Evolutionary conservation across 495 filamentous ascomycete genomes (phyloP), one percentile per base, ranked within the genome.

Genomic region (Lepraria neglecta): DNA sequence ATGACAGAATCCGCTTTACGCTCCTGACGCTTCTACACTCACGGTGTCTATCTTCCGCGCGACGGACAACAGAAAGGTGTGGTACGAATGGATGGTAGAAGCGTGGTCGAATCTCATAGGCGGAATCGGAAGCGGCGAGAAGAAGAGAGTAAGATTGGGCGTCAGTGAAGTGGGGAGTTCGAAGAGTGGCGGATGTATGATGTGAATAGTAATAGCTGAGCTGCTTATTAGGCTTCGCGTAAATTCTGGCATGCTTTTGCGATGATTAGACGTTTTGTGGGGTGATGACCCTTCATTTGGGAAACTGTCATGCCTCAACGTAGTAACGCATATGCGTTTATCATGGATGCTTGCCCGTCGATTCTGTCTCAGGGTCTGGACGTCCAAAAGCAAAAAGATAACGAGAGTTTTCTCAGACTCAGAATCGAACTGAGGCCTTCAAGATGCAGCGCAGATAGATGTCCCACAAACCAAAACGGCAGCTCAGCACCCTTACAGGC

Each of bases 21-120:
- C 95, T 60, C 92, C 95, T 1, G 86, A 90, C 64, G 82, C 88
- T 61, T 83, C 86, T 24, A 90, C 92, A 70, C 77, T 99, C 12
- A 87, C 95, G 45, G 83, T 96, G 14, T 91, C 84, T 67, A 96
- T 99, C 81, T 97, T 90, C 84, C 82, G 94, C 62, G 88, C 92
- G 72, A 97, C 94, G 7, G 92, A 97, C 71, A 89, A 95, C 67
- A 82, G 88, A 21, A 95, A 91, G 75, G 92, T 97, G 14, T 99
- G 94, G 95, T 99, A 99, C 72, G 92, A 99, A 72, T 99, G 94
- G 94, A 79, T 94, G 67, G 85, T 95, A 1, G 94, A 97, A 71
- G 78, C 84, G 10, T 69, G 56, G 59, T 52, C 42, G 56, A 71
- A 72, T 17, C 3, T 52, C n/a, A 42, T 42, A 14, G 60, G 48